Evolutionary conservation across 768 basidiomycete genomes (phyloP).

Genomic region (Suillus hirtellus): DNA sequence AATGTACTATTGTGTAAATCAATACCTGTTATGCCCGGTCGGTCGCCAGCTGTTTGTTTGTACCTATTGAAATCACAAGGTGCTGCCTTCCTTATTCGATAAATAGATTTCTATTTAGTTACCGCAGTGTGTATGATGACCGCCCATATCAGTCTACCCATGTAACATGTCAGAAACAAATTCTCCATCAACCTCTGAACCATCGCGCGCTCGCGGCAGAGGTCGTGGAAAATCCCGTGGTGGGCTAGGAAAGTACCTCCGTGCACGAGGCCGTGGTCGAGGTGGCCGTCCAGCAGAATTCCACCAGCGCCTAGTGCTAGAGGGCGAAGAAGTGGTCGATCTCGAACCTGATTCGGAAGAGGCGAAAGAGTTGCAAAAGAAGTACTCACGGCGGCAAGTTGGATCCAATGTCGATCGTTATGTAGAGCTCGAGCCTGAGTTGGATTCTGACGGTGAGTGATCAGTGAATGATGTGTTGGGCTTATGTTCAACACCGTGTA

Average conservation of each 20-base stretch:
- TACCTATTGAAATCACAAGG: neutral
- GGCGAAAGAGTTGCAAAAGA: conserved; percentile 46
- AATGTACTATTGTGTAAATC: neutral
- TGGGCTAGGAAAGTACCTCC: conserved; percentile 72
- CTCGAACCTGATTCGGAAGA: conserved; percentile 43
- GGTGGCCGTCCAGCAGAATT: conserved; percentile 72
- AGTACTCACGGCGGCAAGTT: conserved; percentile 59
- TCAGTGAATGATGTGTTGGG: neutral
- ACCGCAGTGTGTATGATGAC: neutral
- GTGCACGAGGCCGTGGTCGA: conserved; percentile 65
- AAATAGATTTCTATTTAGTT: neutral
- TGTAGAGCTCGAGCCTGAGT: conserved; percentile 64
- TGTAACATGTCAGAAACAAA: neutral
- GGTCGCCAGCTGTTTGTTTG: neutral
- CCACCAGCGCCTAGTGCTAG: conserved; percentile 56
- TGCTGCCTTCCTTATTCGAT: conserved; percentile 4
- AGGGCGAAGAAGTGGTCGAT: conserved; percentile 49
- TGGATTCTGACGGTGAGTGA: conserved; percentile 66
- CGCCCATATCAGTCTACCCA: neutral
- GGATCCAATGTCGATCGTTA: conserved; percentile 77
- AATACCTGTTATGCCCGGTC: neutral
- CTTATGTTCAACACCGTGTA: conserved; percentile 20
- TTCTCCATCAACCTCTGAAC: conserved; percentile 6
- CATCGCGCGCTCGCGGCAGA: conserved; percentile 39
- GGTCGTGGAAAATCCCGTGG: conserved; percentile 63